A percentile compares a stretch with the other conserved stretches of the same genome.
Evolutionary conservation across 208 protist species (phyloP).

Genomic region (Phytomonas sp.): DNA sequence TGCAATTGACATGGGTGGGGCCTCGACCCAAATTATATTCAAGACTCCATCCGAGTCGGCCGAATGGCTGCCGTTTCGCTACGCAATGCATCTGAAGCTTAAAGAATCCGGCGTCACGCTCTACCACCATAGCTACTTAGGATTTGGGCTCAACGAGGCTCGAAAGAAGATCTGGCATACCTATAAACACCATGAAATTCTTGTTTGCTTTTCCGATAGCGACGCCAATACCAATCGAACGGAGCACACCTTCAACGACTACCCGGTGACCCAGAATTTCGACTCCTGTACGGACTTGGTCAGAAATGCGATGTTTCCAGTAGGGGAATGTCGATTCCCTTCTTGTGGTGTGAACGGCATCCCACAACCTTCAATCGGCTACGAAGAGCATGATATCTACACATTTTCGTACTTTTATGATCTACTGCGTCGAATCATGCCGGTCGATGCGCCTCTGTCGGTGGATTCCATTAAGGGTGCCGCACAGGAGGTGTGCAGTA

Average conservation of each 20-base stretch:
- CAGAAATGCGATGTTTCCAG: neutral
- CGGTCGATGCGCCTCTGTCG: slow-evolving; percentile 3
- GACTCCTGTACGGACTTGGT: slow-evolving; percentile 18
- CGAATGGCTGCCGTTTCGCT: slow-evolving; percentile 35
- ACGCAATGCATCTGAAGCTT: slow-evolving; percentile 18
- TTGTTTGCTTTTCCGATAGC: neutral
- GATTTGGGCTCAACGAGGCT: slow-evolving; percentile 65
- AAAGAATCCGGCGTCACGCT: slow-evolving; percentile 13
- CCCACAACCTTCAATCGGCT: slow-evolving; percentile 34
- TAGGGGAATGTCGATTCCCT: slow-evolving; percentile 19
- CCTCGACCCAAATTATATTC: slow-evolving; percentile 73
- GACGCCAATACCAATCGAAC: neutral
- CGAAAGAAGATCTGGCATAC: slow-evolving; percentile 16
- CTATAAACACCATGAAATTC: neutral
- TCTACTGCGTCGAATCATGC: slow-evolving; percentile 20
- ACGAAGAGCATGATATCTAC: slow-evolving; percentile 17
- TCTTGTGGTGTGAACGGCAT: slow-evolving; percentile 42
- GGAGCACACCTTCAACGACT: neutral
- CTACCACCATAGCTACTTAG: slow-evolving; percentile 80
- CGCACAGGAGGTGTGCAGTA: slow-evolving; percentile 18
- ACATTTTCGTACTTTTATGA: slow-evolving; percentile 77
- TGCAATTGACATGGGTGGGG: slow-evolving; percentile 80
- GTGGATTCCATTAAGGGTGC: slow-evolving; percentile 23
- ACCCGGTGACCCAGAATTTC: slow-evolving; percentile 12
- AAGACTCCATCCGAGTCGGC: slow-evolving; percentile 17